Evolutionary conservation across 371 early-diverging fungal species (phyloP), one percentile per base, ranked within the genome.

Genomic region (Mortierella sp.): DNA sequence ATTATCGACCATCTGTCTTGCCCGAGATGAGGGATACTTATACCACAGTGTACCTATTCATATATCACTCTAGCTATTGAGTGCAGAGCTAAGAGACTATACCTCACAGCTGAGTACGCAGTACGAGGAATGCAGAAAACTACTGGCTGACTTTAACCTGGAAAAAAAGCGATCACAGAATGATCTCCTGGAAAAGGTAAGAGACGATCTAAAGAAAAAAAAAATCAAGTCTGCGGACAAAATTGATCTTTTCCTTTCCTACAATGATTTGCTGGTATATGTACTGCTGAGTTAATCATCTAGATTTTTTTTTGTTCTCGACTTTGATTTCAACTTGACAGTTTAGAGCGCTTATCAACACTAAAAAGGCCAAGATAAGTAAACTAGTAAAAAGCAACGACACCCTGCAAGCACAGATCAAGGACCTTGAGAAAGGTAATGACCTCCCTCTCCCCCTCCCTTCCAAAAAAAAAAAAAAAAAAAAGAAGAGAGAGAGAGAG

Each of bases 141-240:
- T 56, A 19, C 45, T 75, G 26, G 68, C 43, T 5, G 57, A 60
- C 43, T 70, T 75, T 29, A 48, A 52, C 26, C 25, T 60, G 19
- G 64, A 70, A 21, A 66, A 70, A n/a, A 37, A n/a, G 30, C 48
- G 59, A 7, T 57, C 63, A 6, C 56, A 60, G 51, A 52, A 44
- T 14, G 64, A 75, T 50, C n/a, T 75, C 26, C 23, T 75, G 15
- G 76, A 75, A 26, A 75, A 75, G 68, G 76, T 75, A 59, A n/a
- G 18, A 6, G 9, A 2, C 6, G 19, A 9, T 23, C 9, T 9
- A 5, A 37, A 5, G 37, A 37, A 3, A 5, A 37, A 5, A 9
- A 37, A 3, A 9, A 50, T 50, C n/a, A 14, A 50, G 50, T 16
- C 7, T 5, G 50, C 4, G n/a, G 14, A 16, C 4, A 50, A 50